Evolutionary conservation across 2,329 filamentous ascomycete genomes (phyloP).

Genomic region (Verticillium alfalfae): DNA sequence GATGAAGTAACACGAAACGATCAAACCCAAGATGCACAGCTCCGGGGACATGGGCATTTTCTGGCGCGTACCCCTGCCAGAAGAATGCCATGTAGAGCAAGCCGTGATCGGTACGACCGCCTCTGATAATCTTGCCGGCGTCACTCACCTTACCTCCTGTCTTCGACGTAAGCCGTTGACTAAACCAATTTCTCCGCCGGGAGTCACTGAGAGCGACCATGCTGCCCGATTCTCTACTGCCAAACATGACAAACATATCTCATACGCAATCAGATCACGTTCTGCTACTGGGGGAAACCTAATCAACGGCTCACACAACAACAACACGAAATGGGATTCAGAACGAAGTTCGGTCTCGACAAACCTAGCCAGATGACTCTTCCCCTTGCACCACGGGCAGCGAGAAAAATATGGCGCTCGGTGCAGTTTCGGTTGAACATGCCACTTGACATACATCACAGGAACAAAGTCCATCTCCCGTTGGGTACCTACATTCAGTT

Average conservation of each 20-base stretch:
- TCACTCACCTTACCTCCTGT: not conserved
- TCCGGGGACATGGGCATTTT: no score
- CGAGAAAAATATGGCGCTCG: not conserved
- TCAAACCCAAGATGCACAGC: no score
- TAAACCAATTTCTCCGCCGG: not conserved
- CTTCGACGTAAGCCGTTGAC: not conserved
- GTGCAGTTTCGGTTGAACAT: not conserved
- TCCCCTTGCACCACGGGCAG: not conserved
- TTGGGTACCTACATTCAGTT: not conserved
- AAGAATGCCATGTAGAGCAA: no score
- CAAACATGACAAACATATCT: not conserved
- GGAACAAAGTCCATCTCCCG: not conserved
- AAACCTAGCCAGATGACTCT: not conserved
- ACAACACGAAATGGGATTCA: not conserved
- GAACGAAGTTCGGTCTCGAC: not conserved
- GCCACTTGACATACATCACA: not conserved
- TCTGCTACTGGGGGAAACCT: not conserved
- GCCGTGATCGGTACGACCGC: no score
- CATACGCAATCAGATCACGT: not conserved
- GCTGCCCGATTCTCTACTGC: not conserved
- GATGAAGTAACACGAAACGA: no score
- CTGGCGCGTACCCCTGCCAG: no score
- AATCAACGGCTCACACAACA: not conserved
- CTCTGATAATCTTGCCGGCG: no score
- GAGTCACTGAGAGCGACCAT: not conserved